These are phyloP conservation scores for Talinum fruticosum DNA, from an alignment of 148 eudicot species.

Conservation along the genomic window DNA sequence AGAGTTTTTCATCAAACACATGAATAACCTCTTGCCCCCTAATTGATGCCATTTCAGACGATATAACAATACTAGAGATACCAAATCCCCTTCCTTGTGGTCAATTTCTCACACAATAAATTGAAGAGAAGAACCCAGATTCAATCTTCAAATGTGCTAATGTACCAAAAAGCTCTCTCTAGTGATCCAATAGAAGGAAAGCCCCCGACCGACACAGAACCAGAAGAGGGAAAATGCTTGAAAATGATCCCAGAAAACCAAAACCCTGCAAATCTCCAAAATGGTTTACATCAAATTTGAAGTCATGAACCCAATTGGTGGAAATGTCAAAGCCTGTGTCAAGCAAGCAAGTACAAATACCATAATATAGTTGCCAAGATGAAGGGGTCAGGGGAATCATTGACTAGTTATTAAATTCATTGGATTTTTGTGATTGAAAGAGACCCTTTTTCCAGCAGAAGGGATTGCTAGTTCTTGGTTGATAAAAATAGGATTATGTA, in stretches of 20 bases:
- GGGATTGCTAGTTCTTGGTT: constrained; percentile 7
- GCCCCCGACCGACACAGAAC: constrained; percentile 5
- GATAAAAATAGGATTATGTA: background rate
- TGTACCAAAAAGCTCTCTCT: background rate
- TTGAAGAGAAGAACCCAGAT: constrained; percentile 7
- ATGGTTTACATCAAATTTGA: background rate
- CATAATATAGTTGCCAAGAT: background rate
- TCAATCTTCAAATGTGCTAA: background rate
- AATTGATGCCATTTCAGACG: background rate
- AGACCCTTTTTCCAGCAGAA: background rate
- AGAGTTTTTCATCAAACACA: constrained; percentile 30
- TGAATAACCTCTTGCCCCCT: constrained; percentile 6
- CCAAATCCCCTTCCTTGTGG: background rate
- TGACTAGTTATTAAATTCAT: background rate
- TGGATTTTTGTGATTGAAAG: background rate
- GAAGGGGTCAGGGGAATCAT: constrained; percentile 13
- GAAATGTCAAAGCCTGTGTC: background rate
- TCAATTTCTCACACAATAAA: background rate
- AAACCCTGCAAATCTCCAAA: background rate
- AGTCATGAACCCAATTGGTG: background rate
- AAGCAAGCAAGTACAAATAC: background rate
- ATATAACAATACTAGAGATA: background rate
- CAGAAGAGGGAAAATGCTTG: constrained; percentile 8
- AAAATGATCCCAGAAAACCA: background rate
- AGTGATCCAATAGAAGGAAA: background rate